Evolutionary conservation across 1,284 basidiomycete genomes (phyloP).

Genomic region (Pseudozyma tsukubaensis): DNA sequence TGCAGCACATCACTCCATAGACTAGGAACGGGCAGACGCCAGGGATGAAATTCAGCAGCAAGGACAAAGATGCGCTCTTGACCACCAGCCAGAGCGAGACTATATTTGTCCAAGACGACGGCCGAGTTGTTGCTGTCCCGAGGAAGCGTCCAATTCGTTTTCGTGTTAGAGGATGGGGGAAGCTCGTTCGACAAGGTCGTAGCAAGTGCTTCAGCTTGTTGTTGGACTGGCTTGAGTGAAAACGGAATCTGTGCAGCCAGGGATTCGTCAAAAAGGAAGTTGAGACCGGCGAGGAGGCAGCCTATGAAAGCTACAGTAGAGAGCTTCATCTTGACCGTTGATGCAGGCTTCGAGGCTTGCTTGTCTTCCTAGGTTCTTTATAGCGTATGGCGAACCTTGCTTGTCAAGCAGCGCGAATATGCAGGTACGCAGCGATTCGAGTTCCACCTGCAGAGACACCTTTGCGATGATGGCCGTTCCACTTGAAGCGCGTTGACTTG

Average conservation of each 20-base stretch:
- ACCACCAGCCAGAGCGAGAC: slow-evolving; percentile 35
- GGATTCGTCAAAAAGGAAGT: slow-evolving; percentile 1
- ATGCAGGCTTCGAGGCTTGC: too few relatives aligned
- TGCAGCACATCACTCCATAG: slow-evolving; percentile 85
- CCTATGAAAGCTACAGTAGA: slow-evolving; percentile 7
- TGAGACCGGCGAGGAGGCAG: slow-evolving; percentile 16
- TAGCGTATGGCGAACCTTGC: too few relatives aligned
- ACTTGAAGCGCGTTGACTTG: too few relatives aligned
- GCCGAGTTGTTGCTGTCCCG: slow-evolving; percentile 35
- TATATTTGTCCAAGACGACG: slow-evolving; percentile 50
- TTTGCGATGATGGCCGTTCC: too few relatives aligned
- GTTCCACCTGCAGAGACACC: too few relatives aligned
- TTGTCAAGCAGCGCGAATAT: too few relatives aligned
- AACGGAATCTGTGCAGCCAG: slow-evolving; percentile 28
- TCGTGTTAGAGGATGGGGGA: neutral
- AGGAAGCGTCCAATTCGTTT: slow-evolving; percentile 32
- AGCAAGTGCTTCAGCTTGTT: neutral
- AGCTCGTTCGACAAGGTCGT: neutral
- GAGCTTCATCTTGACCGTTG: slow-evolving; percentile 18
- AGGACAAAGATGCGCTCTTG: slow-evolving; percentile 39
- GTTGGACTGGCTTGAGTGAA: neutral
- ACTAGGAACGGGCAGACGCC: slow-evolving; percentile 80
- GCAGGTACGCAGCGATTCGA: too few relatives aligned
- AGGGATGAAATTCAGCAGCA: slow-evolving; percentile 79
- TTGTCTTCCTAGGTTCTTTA: neutral